A percentile compares a stretch with the other conserved stretches of the same genome.
These are phyloP conservation scores for Brassica carinata DNA, from an alignment of 345 rosid genomes.

Conservation along the genomic window DNA sequence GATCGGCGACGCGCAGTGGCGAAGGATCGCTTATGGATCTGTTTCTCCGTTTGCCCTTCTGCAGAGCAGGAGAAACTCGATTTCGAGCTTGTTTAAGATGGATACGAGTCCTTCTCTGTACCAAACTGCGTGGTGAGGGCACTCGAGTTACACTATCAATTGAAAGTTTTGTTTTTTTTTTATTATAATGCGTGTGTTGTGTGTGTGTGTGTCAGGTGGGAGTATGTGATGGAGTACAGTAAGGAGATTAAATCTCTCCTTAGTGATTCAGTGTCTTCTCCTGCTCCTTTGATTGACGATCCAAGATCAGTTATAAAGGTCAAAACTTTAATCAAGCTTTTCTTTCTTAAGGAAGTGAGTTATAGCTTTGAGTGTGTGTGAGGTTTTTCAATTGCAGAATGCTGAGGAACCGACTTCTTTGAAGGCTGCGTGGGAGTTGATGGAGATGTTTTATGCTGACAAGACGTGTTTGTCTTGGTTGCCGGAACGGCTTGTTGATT, in stretches of 20 bases:
- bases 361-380: constrained; percentile 17
- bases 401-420: constrained; percentile 60
- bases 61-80: constrained; percentile 75
- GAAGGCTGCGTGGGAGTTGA: constrained; percentile 97
- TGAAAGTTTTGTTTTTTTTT: not conserved
- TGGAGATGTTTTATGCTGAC: constrained; percentile 87
- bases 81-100: constrained; percentile 57
- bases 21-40: constrained; percentile 82
- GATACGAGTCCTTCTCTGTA: constrained; percentile 57
- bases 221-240: constrained; percentile 85
- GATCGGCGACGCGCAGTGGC: constrained; percentile 67
- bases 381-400: constrained; percentile 44
- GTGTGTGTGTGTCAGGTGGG: constrained; percentile 62
- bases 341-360: not conserved
- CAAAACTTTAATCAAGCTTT: not conserved
- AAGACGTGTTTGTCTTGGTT: constrained; percentile 73
- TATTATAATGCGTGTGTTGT: not conserved
- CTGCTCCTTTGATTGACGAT: constrained; percentile 57
- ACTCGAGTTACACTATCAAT: constrained; percentile 5
- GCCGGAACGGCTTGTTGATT: constrained; percentile 82
- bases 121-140: constrained; percentile 65
- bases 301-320: constrained; percentile 66
- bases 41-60: constrained; percentile 88
- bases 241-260: constrained; percentile 74
- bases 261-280: constrained; percentile 44